Evolutionary conservation across 192 early-diverging fungal genomes (phyloP).

Genomic region (Linnemannia hyalina): DNA sequence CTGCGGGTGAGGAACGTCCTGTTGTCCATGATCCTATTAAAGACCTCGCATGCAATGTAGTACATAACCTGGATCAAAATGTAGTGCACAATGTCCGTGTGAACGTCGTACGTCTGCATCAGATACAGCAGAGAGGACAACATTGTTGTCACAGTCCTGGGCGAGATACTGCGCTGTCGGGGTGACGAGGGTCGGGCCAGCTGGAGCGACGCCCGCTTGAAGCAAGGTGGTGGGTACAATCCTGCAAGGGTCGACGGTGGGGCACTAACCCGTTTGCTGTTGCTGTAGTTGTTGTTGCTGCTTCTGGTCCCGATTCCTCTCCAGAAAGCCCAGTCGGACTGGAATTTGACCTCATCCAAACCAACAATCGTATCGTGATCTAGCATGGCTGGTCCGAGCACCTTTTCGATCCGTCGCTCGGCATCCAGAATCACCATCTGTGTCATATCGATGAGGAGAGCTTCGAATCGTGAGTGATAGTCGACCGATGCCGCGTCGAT

Average conservation of each 20-base stretch:
- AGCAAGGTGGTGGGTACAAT: background rate
- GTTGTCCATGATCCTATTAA: conserved; percentile 87
- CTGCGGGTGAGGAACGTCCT: conserved; percentile 80
- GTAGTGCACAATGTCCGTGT: conserved; percentile 78
- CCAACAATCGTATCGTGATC: conserved; percentile 79
- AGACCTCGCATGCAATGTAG: conserved; percentile 80
- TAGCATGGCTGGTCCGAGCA: conserved; percentile 75
- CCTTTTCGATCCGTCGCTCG: conserved; percentile 71
- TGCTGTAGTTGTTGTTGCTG: conserved; percentile 54
- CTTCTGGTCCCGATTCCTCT: conserved; percentile 2
- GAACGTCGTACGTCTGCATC: conserved; percentile 79
- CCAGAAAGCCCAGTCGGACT: conserved; percentile 65
- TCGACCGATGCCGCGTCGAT: conserved; percentile 75
- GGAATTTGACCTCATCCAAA: conserved; percentile 67
- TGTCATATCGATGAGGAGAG: conserved; percentile 80
- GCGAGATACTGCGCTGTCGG: conserved; percentile 60
- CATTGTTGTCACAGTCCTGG: conserved; percentile 78
- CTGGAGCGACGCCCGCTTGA: conserved; percentile 23
- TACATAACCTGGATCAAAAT: conserved; percentile 82
- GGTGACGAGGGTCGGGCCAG: conserved; percentile 21
- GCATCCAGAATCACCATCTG: conserved; percentile 71
- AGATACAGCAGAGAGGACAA: conserved; percentile 74
- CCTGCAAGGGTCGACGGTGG: background rate
- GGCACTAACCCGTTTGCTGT: conserved; percentile 34
- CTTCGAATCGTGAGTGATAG: conserved; percentile 79